Percentiles rank a stretch among this genome's conserved stretches.
Conservation (phyloP, 495 filamentous ascomycete species). For the Penicillium verhagenii region DNA sequence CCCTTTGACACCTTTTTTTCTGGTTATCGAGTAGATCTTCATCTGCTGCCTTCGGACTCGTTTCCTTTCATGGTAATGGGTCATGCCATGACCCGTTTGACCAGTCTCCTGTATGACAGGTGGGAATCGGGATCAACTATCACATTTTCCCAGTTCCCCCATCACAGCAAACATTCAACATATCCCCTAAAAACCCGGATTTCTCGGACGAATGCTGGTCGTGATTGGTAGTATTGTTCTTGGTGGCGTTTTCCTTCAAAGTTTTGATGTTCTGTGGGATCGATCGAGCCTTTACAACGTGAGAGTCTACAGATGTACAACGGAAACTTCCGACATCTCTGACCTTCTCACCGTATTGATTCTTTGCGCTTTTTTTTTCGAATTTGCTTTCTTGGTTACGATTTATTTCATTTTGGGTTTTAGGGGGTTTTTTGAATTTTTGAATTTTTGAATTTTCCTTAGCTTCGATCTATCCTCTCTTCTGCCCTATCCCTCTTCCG, state of each 20-base stretch:
- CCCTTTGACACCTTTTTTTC: background rate
- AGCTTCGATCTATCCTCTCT: background rate
- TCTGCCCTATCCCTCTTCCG: background rate
- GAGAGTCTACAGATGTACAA: constrained; percentile 1
- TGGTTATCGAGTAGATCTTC: too few species aligned
- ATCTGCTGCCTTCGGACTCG: background rate
- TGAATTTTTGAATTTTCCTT: background rate
- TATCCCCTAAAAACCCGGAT: background rate
- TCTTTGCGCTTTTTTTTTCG: too few species aligned
- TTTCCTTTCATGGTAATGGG: background rate
- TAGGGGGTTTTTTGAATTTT: background rate
- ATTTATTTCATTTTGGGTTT: too few species aligned
- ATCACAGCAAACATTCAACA: background rate
- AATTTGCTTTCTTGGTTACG: too few species aligned
- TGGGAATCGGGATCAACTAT: too few species aligned
- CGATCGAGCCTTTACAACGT: too few species aligned
- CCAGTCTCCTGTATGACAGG: background rate
- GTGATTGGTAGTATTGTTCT: background rate
- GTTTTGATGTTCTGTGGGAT: too few species aligned
- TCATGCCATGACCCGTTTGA: background rate
- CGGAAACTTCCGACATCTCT: constrained; percentile 17
- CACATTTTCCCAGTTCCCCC: background rate
- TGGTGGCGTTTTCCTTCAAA: background rate
- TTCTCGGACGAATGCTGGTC: background rate
- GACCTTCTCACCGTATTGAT: background rate